Conservation (phyloP, 768 basidiomycete genomes). For the Amanita exitialis region DNA sequence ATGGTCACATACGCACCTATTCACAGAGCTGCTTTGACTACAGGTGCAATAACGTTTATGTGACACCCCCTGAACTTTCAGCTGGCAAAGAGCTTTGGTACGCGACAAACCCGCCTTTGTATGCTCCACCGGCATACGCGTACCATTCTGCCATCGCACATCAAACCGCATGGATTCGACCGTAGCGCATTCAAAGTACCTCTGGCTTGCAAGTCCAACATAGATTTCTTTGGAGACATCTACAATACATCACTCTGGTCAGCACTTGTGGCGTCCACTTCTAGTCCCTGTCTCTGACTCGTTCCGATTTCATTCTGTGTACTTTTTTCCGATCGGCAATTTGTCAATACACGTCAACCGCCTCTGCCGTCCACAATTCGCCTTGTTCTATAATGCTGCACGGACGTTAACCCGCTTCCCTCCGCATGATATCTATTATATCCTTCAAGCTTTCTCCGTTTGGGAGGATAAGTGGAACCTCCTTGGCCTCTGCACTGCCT, state of each 20-base stretch:
- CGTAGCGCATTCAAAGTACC: slow-evolving; percentile 20
- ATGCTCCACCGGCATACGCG: slow-evolving; percentile 23
- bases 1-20: slow-evolving; percentile 47
- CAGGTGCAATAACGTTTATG: slow-evolving; percentile 29
- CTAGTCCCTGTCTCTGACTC: slow-evolving; percentile 1
- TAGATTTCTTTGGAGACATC: slow-evolving; percentile 8
- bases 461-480: background rate
- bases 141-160: slow-evolving; percentile 2
- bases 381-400: slow-evolving; percentile 4
- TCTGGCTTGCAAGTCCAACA: slow-evolving; percentile 1
- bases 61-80: slow-evolving; percentile 29
- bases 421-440: slow-evolving; percentile 7
- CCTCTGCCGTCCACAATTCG: slow-evolving; percentile 3
- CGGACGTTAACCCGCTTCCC: slow-evolving; percentile 7
- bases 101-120: slow-evolving; percentile 28
- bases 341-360: slow-evolving; percentile 7
- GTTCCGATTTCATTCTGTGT: background rate
- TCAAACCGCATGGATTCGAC: slow-evolving; percentile 28
- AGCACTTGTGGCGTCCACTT: background rate
- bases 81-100: slow-evolving; percentile 33
- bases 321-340: slow-evolving; percentile 1
- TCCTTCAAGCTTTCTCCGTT: background rate
- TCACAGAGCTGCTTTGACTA: slow-evolving; percentile 52
- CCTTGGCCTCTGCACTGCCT: background rate
- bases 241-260: slow-evolving; percentile 13